Conservation (phyloP, 192 early-diverging fungal species). For the Coemansia sp. region DNA sequence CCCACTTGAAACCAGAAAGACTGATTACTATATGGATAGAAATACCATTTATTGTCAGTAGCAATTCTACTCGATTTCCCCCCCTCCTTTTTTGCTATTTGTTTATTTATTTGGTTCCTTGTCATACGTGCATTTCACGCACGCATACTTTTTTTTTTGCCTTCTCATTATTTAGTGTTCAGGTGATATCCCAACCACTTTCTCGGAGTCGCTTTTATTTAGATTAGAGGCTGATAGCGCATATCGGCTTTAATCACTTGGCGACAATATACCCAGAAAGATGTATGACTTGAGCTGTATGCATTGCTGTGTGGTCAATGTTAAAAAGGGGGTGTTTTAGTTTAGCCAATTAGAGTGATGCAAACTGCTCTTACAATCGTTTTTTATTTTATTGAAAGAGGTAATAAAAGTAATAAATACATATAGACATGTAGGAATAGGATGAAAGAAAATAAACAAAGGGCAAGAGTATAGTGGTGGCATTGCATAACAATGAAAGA, state of each 20-base stretch:
- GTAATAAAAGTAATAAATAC: not conserved
- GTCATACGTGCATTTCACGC: too few relatives aligned
- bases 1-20: too few relatives aligned
- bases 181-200: not conserved
- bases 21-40: too few relatives aligned
- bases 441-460: not conserved
- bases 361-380: not conserved
- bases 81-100: too few relatives aligned
- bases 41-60: too few relatives aligned
- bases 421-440: not conserved
- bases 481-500: not conserved
- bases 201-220: not conserved
- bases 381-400: too few relatives aligned
- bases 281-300: not conserved
- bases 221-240: not conserved
- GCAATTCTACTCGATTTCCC: too few relatives aligned
- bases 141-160: too few relatives aligned
- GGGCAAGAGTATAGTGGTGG: not conserved
- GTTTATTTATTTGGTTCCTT: too few relatives aligned
- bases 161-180: not conserved
- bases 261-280: not conserved
- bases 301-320: not conserved
- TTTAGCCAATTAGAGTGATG: not conserved
- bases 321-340: not conserved
- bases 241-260: not conserved